A percentile compares a stretch with the other conserved stretches of the same genome.
These are phyloP conservation scores for Stemphylium vesicarium DNA, from an alignment of 2,329 filamentous ascomycete genomes.

Conservation along the genomic window DNA sequence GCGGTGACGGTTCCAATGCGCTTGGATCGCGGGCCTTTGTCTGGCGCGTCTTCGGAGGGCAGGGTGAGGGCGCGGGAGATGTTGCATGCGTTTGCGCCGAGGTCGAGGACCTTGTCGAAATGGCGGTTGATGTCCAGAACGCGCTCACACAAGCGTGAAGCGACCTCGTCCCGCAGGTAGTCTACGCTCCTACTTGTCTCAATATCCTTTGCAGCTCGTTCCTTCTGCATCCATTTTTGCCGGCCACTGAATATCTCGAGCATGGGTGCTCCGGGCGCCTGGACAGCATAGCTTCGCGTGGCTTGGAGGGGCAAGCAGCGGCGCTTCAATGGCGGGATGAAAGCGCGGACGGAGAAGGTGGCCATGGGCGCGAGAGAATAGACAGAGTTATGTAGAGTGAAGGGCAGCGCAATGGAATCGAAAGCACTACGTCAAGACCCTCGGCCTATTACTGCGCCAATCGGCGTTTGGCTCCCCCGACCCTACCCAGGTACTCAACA, in stretches of 20 bases:
- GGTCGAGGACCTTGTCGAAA: conserved; percentile 84
- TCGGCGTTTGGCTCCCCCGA: conserved; percentile 20
- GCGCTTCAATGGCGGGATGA: conserved; percentile 43
- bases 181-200: conserved; percentile 80
- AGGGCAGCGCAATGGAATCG: not conserved
- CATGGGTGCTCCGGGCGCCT: conserved; percentile 75
- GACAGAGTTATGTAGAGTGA: not conserved
- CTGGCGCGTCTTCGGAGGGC: conserved; percentile 65
- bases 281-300: conserved; percentile 72
- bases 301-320: conserved; percentile 32
- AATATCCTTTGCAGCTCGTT: conserved; percentile 75
- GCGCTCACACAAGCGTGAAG: conserved; percentile 80
- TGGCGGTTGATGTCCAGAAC: conserved; percentile 90
- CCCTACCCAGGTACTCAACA: not conserved
- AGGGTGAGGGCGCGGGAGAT: conserved; percentile 78
- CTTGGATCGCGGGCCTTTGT: conserved; percentile 70
- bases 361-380: conserved; percentile 29
- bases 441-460: conserved; percentile 8
- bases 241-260: conserved; percentile 91
- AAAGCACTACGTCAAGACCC: conserved; percentile 18
- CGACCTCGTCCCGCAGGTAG: conserved; percentile 93
- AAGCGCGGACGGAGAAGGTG: conserved; percentile 42
- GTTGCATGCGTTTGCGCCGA: conserved; percentile 95
- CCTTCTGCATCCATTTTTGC: conserved; percentile 89
- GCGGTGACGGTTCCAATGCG: conserved; percentile 78